These are phyloP conservation scores for Hypoxylon sp. DNA, from an alignment of 2,329 filamentous ascomycete species.

Conservation along the genomic window DNA sequence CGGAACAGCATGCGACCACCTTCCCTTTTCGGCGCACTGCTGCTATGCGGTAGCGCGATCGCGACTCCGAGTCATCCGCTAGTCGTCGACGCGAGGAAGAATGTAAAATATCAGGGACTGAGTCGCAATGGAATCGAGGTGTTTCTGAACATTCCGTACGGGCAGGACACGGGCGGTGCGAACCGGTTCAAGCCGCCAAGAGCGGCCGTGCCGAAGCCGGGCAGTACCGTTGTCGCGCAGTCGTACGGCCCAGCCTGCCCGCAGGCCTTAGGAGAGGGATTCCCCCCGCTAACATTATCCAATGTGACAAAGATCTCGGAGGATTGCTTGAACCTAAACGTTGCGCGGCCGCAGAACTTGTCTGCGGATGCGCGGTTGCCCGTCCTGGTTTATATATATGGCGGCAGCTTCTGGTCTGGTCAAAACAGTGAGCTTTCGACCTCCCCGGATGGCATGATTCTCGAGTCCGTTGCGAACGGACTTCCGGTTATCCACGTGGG, in stretches of 20 bases:
- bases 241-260: constrained; percentile 62
- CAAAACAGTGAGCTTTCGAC: constrained; percentile 54
- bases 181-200: constrained; percentile 64
- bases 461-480: constrained; percentile 62
- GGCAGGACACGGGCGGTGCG: constrained; percentile 61
- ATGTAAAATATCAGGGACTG: constrained; percentile 61
- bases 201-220: constrained; percentile 52
- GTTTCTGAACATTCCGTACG: constrained; percentile 64
- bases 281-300: constrained; percentile 53
- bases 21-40: constrained; percentile 34
- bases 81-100: constrained; percentile 33
- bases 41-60: constrained; percentile 22
- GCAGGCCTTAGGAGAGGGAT: constrained; percentile 55
- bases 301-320: constrained; percentile 59
- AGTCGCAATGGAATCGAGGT: constrained; percentile 61
- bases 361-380: constrained; percentile 51
- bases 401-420: constrained; percentile 55
- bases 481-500: constrained; percentile 55
- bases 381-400: constrained; percentile 57
- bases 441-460: constrained; percentile 62
- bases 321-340: constrained; percentile 56
- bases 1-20: constrained; percentile 33
- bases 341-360: constrained; percentile 53
- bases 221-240: constrained; percentile 57
- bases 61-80: constrained; percentile 18